These are phyloP conservation scores for Penicillium sp. DNA, from an alignment of 2,329 filamentous ascomycete genomes.

Conservation along the genomic window DNA sequence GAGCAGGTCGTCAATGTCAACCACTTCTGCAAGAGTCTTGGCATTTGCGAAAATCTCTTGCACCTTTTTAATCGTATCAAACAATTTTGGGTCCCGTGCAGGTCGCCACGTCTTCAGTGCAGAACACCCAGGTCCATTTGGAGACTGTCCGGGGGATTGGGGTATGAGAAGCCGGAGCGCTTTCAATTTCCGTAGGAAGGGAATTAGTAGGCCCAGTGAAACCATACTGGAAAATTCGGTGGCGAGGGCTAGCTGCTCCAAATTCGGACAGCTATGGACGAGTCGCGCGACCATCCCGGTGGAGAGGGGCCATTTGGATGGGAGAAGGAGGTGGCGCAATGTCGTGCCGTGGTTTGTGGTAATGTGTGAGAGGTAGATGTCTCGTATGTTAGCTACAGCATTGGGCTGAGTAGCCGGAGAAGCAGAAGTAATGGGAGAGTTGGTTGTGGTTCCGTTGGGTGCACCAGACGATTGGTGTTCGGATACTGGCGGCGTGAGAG, in stretches of 20 bases:
- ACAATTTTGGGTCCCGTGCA: not conserved
- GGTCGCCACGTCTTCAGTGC: not conserved
- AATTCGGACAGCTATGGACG: slow-evolving; percentile 54
- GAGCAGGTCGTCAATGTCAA: slow-evolving; percentile 38
- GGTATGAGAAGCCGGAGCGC: slow-evolving; percentile 44
- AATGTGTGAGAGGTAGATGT: slow-evolving; percentile 53
- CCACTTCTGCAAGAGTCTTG: slow-evolving; percentile 33
- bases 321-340: slow-evolving; percentile 57
- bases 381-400: slow-evolving; percentile 35
- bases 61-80: slow-evolving; percentile 4
- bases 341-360: slow-evolving; percentile 51
- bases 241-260: slow-evolving; percentile 59
- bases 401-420: slow-evolving; percentile 25
- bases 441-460: slow-evolving; percentile 16
- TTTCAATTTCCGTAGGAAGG: slow-evolving; percentile 40
- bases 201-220: slow-evolving; percentile 38
- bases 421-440: slow-evolving; percentile 23
- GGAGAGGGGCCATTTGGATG: slow-evolving; percentile 55
- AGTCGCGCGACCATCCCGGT: slow-evolving; percentile 50
- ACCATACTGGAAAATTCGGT: slow-evolving; percentile 44
- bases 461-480: slow-evolving; percentile 17
- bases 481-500: slow-evolving; percentile 29
- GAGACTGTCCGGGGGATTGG: slow-evolving; percentile 17
- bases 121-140: slow-evolving; percentile 2
- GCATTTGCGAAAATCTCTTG: slow-evolving; percentile 16